Base-by-base conservation (phyloP, 225 moss, liverwort and hornwort genomes). In the Pleurozium schreberi region DNA sequence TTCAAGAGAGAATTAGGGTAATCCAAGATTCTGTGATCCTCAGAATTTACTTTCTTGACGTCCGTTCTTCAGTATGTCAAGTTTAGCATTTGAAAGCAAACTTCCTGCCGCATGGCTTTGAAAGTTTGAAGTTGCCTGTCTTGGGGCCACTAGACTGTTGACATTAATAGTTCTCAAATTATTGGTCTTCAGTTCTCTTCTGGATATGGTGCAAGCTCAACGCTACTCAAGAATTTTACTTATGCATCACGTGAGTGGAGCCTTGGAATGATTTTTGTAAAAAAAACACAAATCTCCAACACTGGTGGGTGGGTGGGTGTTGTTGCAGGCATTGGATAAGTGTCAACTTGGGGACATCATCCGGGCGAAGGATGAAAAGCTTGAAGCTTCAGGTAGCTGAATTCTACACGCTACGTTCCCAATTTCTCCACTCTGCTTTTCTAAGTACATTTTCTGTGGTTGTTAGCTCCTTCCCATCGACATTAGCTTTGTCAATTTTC, bases 261-360 rank as follows among this genome's bases (percentile, higher is more conserved):
- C 11, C 59, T 33, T 59, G 75, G 75, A 59, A 67, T 61, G 52
- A 42, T 28, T 60, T 20, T 28, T 47, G 34, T 50, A 36, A n/a
- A n/a, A 66, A 63, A 49, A 50, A 25, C 21, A 26, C 50, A 50
- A 26, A 31, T 19, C 19, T 33, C 53, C 49, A 61, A 25, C 78
- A 27, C n/a, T 79, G 38, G 33, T 18, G 42, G 81, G 8, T 52
- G 43, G 57, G 57, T 68, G 13, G 19, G 50, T 69, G 33, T 68
- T 81, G 75, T 85, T 89, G 55, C 88, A 97, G 97, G 97, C 92
- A 38, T 80, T 96, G 84, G 95, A 97, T 75, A 97, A 96, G 87
- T 96, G 96, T 87, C 94, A 96, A 85, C 95, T 97, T 30, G 96
- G 96, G 57, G 92, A 93, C 66, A 86, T 94, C 50, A 81, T 97